Base-by-base conservation (phyloP, 768 basidiomycete genomes). In the Tricholoma sp. region DNA sequence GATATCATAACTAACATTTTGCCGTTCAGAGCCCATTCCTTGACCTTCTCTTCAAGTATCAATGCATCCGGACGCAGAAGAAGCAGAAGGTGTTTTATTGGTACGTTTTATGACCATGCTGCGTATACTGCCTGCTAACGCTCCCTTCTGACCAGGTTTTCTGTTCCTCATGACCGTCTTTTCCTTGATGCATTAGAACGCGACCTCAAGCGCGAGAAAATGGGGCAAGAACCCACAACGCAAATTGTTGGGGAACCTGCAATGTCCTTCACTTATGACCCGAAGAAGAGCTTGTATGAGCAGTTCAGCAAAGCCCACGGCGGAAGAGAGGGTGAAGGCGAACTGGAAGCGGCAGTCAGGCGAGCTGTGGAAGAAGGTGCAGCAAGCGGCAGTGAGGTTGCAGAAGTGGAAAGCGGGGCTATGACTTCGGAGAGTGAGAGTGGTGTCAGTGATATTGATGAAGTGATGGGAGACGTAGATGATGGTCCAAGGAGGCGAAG, bases 11-110 rank as follows among this genome's bases (percentile, higher is more conserved):
- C 68, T 57, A 55, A 59, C 83, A 83, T 67, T 69, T 85, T 37
- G 16, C 3, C 4, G 24, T 22, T 12, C 66, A 96, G 94, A 91
- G 91, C 47, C 88, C 90, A 0, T 95, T 98, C 74, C 79, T 98
- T 16, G 95, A 98, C 64, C 80, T 95, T 24, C 75, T 98, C 9
- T 97, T 97, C 83, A 94, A 95, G 71, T 94, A 91, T 64, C 93
- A 95, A 68, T 96, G 94, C 69, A 97, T 98, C 63, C 85, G 95
- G 37, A 98, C 95, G 1, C 95, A 98, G 71, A 98, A 97, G 81
- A 98, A 97, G 75, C 95, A 96, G 76, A 94, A 98, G 71, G 95
- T 98, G n/a, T 98, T 97, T 68, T 97, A 91, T 71, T 98, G 95
- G 94, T 91, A 63, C 55, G 86, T 75, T 22, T 12, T 19, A 37